These are phyloP conservation scores for Cutaneotrichosporon cutaneum DNA, from an alignment of 1,284 basidiomycete species.

Conservation along the genomic window DNA sequence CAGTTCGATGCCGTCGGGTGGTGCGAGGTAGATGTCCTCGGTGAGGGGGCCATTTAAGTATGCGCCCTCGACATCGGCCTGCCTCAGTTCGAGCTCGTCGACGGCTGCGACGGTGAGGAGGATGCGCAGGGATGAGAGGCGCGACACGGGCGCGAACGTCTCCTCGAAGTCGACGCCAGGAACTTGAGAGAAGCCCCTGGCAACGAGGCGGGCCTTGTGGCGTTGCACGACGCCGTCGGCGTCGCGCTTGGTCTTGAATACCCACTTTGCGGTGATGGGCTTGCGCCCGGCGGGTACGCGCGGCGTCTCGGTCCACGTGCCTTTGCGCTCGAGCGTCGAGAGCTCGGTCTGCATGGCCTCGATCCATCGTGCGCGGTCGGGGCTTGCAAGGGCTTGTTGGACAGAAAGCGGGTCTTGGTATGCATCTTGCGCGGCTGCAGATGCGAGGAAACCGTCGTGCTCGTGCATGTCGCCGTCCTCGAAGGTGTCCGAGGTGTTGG, in stretches of 20 bases:
- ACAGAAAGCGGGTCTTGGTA: too few relatives aligned
- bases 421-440: too few relatives aligned
- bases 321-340: too few relatives aligned
- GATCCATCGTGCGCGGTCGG: too few relatives aligned
- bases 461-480: too few relatives aligned
- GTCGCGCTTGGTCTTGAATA: constrained; percentile 51
- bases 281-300: too few relatives aligned
- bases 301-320: too few relatives aligned
- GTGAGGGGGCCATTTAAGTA: constrained; percentile 56
- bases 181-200: constrained; percentile 55
- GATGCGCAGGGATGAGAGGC: constrained; percentile 49
- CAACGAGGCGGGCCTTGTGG: constrained; percentile 54
- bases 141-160: constrained; percentile 55
- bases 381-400: too few relatives aligned
- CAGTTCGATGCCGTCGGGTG: constrained; percentile 22
- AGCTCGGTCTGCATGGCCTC: too few relatives aligned
- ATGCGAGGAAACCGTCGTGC: too few relatives aligned
- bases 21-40: constrained; percentile 50
- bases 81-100: constrained; percentile 54
- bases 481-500: too few relatives aligned
- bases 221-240: constrained; percentile 38
- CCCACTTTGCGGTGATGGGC: constrained; percentile 9
- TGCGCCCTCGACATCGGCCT: constrained; percentile 57
- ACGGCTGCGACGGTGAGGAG: constrained; percentile 53
- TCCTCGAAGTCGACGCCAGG: constrained; percentile 55